Evolutionary conservation across 163 green algal species (phyloP).

Genomic region (Volvox carteri): DNA sequence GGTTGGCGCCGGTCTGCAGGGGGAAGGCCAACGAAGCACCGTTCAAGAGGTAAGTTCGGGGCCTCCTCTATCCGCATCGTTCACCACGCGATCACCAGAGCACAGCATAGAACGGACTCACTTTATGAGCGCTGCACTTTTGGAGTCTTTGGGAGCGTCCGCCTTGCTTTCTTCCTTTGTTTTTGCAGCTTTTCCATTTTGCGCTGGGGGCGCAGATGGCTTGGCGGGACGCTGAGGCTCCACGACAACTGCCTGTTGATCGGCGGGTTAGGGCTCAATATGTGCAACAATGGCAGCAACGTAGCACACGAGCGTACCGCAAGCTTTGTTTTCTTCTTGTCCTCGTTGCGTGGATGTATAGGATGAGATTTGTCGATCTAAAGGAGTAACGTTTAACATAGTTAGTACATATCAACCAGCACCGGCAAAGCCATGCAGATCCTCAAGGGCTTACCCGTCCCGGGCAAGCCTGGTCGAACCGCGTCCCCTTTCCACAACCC

Average conservation of each 20-base stretch:
- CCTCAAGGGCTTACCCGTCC: slow-evolving; percentile 79
- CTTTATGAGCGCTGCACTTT: slow-evolving; percentile 46
- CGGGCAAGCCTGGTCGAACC: slow-evolving; percentile 79
- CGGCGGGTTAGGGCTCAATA: slow-evolving; percentile 6
- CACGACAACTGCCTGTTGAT: slow-evolving; percentile 40
- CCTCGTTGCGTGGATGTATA: slow-evolving; percentile 84
- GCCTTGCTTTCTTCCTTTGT: slow-evolving; percentile 48
- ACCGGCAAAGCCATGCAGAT: neutral
- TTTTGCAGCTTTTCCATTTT: slow-evolving; percentile 55
- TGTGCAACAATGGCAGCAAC: slow-evolving; percentile 7
- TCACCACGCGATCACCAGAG: no score
- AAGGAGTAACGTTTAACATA: neutral
- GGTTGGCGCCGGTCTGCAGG: slow-evolving; percentile 13
- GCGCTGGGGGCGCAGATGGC: neutral
- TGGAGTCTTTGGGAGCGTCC: slow-evolving; percentile 39
- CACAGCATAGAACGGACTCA: no score
- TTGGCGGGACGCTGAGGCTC: slow-evolving; percentile 33
- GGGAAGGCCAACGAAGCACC: neutral
- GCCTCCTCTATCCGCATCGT: no score
- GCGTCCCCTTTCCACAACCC: slow-evolving; percentile 84
- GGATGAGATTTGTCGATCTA: slow-evolving; percentile 93
- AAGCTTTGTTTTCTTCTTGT: slow-evolving; percentile 83
- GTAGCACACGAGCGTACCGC: slow-evolving; percentile 12
- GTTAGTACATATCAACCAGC: neutral
- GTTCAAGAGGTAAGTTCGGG: neutral